phyloP scores from a whole-genome alignment of 768 basidiomycete species.

The Pleurotus cornucopiae region DNA sequence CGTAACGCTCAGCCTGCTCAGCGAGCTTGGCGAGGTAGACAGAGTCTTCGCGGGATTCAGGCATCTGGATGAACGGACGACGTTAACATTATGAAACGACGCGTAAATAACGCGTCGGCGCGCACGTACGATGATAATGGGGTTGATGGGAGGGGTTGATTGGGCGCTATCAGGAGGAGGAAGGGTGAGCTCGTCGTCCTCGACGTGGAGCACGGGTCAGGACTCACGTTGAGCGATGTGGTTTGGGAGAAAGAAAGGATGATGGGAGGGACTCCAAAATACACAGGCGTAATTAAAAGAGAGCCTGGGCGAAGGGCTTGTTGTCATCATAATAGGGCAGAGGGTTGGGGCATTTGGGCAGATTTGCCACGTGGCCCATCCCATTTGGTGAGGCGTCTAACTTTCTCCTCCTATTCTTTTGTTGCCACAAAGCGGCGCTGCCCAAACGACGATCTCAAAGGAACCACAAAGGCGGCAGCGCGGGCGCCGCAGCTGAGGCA shows the following conservation, averaged over 20 bases:
- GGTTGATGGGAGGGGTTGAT: constrained; percentile 20
- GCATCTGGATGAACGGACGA: constrained; percentile 46
- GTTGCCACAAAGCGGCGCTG: background rate
- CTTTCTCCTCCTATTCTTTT: background rate
- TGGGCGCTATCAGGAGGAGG: constrained; percentile 11
- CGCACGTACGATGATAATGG: constrained; percentile 28
- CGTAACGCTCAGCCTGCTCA: constrained; percentile 99
- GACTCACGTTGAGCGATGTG: constrained; percentile 40
- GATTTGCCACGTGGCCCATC: constrained; percentile 5
- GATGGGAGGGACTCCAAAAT: constrained; percentile 45
- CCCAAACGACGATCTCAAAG: no score
- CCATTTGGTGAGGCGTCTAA: background rate
- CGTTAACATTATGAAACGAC: constrained; percentile 13
- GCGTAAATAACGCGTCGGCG: constrained; percentile 27
- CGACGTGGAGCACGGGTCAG: constrained; percentile 21
- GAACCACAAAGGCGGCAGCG: no score
- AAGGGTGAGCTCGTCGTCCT: constrained; percentile 30
- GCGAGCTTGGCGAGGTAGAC: constrained; percentile 99
- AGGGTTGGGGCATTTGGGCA: constrained; percentile 29
- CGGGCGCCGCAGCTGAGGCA: no score
- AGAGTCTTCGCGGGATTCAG: constrained; percentile 88
- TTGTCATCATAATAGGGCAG: constrained; percentile 36
- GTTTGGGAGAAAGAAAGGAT: constrained; percentile 42
- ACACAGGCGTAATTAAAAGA: constrained; percentile 62
- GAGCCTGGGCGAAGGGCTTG: constrained; percentile 69